Evolutionary conservation across 73 alveolate genomes (phyloP).

Genomic region (Paramecium pentaurelia): DNA sequence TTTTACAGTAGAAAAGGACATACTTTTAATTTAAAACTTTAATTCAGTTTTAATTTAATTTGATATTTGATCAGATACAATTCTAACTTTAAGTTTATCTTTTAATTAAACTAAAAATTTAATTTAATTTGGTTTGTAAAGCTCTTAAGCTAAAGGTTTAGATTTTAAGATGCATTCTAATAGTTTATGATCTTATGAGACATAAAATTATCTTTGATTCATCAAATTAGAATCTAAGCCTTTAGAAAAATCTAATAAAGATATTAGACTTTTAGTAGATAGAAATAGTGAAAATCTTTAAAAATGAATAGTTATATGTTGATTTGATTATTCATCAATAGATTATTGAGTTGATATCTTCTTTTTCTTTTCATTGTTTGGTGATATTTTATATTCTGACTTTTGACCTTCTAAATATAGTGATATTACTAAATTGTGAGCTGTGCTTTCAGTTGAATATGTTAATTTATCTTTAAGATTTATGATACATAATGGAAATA

Average conservation of each 20-base stretch:
- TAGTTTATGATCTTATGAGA: neutral
- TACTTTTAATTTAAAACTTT: neutral
- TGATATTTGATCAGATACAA: constrained; percentile 26
- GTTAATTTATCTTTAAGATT: constrained; percentile 23
- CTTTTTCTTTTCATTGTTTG: neutral
- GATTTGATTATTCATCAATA: neutral
- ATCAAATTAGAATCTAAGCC: neutral
- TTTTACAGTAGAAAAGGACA: neutral
- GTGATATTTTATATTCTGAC: constrained; percentile 15
- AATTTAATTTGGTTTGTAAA: neutral
- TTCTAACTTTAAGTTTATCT: neutral
- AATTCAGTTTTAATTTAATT: neutral
- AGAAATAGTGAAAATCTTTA: neutral
- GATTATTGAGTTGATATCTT: neutral
- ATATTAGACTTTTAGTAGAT: neutral
- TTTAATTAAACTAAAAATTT: neutral
- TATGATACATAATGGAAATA: neutral
- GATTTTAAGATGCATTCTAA: constrained; percentile 38
- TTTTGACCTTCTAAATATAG: neutral
- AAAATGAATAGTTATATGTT: neutral
- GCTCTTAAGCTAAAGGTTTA: neutral
- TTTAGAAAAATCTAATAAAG: neutral
- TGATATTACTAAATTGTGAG: neutral
- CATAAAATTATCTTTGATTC: neutral
- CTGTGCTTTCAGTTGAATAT: neutral